Conservation (phyloP, 2,329 filamentous ascomycete species). For the Onygenales sp. region DNA sequence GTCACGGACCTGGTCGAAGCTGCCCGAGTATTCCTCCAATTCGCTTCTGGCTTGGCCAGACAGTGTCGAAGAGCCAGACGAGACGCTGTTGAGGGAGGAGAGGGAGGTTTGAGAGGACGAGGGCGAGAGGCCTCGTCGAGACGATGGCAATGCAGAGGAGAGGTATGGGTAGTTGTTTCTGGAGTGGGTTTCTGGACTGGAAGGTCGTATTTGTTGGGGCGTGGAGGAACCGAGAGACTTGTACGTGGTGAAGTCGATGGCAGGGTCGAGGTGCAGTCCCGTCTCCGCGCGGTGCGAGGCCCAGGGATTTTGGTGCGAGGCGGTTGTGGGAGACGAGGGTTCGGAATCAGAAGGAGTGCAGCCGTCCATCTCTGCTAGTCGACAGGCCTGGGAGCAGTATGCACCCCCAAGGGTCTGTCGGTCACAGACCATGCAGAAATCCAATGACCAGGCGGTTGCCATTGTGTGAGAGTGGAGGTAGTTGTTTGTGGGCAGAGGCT, state of each 20-base stretch:
- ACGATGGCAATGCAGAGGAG: slow-evolving; percentile 16
- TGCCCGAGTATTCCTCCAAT: slow-evolving; percentile 75
- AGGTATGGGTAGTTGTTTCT: slow-evolving; percentile 7
- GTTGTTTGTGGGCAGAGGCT: neutral
- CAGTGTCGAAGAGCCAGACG: slow-evolving; percentile 49
- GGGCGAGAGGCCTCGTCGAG: slow-evolving; percentile 23
- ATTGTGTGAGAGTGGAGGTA: slow-evolving; percentile 11
- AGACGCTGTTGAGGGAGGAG: slow-evolving; percentile 62
- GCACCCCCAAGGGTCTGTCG: slow-evolving; percentile 71
- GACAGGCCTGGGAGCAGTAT: slow-evolving; percentile 89
- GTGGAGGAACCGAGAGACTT: slow-evolving; percentile 34
- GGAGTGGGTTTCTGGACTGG: neutral
- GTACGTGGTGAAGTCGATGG: slow-evolving; percentile 63
- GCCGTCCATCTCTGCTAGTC: slow-evolving; percentile 77
- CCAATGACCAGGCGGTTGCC: slow-evolving; percentile 60
- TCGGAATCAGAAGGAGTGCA: slow-evolving; percentile 41
- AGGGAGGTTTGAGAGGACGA: slow-evolving; percentile 80
- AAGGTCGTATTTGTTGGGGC: slow-evolving; percentile 10
- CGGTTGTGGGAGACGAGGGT: slow-evolving; percentile 14
- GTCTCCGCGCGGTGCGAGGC: slow-evolving; percentile 13
- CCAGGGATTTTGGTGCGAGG: slow-evolving; percentile 13
- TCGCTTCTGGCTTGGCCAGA: slow-evolving; percentile 71
- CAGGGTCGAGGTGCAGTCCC: slow-evolving; percentile 60
- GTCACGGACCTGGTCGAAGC: slow-evolving; percentile 70
- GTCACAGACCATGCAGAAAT: slow-evolving; percentile 92